phyloP scores from a whole-genome alignment of 257 asterid genomes.

The Solanum commersonii region DNA sequence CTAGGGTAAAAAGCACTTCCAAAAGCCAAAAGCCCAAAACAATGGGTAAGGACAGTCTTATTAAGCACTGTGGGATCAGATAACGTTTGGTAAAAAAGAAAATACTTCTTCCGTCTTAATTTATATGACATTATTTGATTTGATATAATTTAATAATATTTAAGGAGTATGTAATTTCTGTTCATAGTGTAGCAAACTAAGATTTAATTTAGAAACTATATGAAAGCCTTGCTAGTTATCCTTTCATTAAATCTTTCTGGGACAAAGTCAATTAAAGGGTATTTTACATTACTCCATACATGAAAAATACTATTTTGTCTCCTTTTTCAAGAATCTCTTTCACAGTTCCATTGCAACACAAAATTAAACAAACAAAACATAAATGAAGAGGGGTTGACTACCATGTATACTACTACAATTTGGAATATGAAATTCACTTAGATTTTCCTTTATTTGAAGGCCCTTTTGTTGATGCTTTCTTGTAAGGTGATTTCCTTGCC shows the following conservation, averaged over 20 bases:
- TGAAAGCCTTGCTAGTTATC: background rate
- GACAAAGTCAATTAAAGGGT: background rate
- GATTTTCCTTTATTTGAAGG: constrained; percentile 45
- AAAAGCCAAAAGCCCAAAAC: background rate
- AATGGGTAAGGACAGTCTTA: background rate
- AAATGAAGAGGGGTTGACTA: background rate
- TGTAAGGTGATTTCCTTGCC: constrained; percentile 50
- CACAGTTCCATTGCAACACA: background rate
- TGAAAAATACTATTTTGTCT: background rate
- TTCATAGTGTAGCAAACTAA: background rate
- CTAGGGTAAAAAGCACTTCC: background rate
- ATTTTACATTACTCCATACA: background rate
- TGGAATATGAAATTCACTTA: constrained; percentile 17
- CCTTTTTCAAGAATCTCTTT: background rate
- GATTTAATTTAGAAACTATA: background rate
- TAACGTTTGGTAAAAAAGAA: background rate
- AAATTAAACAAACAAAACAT: background rate
- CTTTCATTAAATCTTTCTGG: background rate
- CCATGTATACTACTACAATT: background rate
- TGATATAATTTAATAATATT: no score
- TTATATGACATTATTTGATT: background rate
- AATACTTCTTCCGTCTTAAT: background rate
- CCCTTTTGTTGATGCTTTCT: constrained; percentile 21
- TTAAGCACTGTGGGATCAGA: background rate
- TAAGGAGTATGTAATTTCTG: background rate